Evolutionary conservation across 345 rosid genomes (phyloP).

Genomic region (Eucalyptus marginata): DNA sequence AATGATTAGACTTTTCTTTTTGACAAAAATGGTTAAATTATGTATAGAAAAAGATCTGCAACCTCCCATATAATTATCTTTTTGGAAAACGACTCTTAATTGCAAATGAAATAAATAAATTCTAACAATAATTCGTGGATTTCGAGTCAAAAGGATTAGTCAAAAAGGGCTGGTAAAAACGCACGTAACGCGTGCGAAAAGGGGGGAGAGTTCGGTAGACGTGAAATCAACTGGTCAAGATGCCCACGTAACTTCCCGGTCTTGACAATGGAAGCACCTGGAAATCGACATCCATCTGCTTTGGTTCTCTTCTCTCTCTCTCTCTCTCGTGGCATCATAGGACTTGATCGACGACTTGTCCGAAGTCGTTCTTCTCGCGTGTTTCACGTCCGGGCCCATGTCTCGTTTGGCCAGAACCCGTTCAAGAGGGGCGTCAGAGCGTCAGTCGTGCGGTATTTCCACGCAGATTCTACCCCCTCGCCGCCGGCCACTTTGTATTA

Average conservation of each 20-base stretch:
- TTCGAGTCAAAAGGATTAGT: not conserved
- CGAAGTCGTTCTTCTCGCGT: not conserved
- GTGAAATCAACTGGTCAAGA: not conserved
- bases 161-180: not conserved
- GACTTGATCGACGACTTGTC: not conserved
- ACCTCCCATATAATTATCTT: not conserved
- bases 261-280: not conserved
- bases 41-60: too few relatives aligned
- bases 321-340: not conserved
- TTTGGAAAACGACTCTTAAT: not conserved
- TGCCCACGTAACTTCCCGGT: not conserved
- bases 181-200: not conserved
- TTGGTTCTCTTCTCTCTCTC: not conserved
- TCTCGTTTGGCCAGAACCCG: not conserved
- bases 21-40: too few relatives aligned
- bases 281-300: not conserved
- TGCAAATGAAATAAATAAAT: too few relatives aligned
- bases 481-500: not conserved
- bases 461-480: not conserved
- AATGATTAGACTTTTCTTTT: not conserved
- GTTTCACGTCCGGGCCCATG: not conserved
- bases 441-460: not conserved
- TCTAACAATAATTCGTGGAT: too few relatives aligned
- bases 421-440: not conserved
- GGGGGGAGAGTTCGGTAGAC: not conserved